These are phyloP conservation scores for Prunus persica DNA, from an alignment of 306 rosid species.

Conservation along the genomic window Prunus_persica_NCBIv2 NC_034014.1:25559501-25560000, in stretches of 20 bases:
- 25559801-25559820: neutral
- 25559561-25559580: conserved; percentile 66
- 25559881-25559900: conserved; percentile 15
- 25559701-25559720: no score
- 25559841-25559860: conserved; percentile 26
- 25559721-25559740: no score
- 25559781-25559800: neutral
- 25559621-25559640: conserved; percentile 38
- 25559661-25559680: neutral
- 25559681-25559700: no score
- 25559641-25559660: neutral
- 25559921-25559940: neutral
- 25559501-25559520: neutral
- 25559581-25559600: conserved; percentile 48
- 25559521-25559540: conserved; percentile 48
- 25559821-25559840: neutral
- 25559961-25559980: neutral
- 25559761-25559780: neutral
- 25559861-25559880: conserved; percentile 1
- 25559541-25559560: conserved; percentile 62
- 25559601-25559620: conserved; percentile 64
- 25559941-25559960: no score
- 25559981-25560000: neutral
- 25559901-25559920: neutral
- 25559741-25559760: neutral